Evolutionary conservation across 2,329 filamentous ascomycete genomes (phyloP).

Genomic region (Cylindrodendrum hubeiense): DNA sequence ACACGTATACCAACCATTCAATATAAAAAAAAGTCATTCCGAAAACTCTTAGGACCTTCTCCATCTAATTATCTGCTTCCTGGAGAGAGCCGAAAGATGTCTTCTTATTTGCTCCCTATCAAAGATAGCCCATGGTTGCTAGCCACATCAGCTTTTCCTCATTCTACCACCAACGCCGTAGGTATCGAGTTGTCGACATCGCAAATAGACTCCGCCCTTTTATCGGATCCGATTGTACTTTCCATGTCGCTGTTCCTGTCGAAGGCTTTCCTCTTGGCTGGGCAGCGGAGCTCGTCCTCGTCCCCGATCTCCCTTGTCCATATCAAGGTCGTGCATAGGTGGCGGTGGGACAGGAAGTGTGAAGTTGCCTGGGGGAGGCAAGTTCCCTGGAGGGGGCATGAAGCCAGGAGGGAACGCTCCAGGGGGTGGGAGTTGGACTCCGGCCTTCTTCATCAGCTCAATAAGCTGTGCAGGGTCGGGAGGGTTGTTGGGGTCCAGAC

Average conservation of each 20-base stretch:
- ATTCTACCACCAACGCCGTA: constrained; percentile 41
- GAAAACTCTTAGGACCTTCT: constrained; percentile 1
- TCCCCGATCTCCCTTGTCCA: constrained; percentile 49
- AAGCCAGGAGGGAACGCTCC: constrained; percentile 59
- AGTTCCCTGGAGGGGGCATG: constrained; percentile 54
- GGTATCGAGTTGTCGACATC: constrained; percentile 35
- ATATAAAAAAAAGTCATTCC: constrained; percentile 4
- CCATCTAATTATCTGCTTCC: constrained; percentile 4
- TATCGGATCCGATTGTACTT: constrained; percentile 69
- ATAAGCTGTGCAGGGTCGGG: constrained; percentile 71
- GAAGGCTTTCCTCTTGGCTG: constrained; percentile 85
- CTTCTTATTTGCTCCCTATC: too few relatives aligned
- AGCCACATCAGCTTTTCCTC: constrained; percentile 21
- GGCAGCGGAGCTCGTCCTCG: constrained; percentile 80
- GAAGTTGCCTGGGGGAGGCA: constrained; percentile 51
- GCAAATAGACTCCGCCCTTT: constrained; percentile 8
- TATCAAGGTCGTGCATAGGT: constrained; percentile 52
- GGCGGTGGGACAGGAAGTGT: constrained; percentile 52
- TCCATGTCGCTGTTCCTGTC: constrained; percentile 78
- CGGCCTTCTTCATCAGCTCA: constrained; percentile 75
- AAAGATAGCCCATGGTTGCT: neutral
- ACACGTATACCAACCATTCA: constrained; percentile 14
- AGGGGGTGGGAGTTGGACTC: constrained; percentile 70
- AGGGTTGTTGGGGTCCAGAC: constrained; percentile 70
- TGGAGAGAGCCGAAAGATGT: neutral